Percentiles rank a stretch among this genome's conserved stretches.
phyloP scores from a whole-genome alignment of 257 asterid genomes.

The Nicotiana attenuata region DNA sequence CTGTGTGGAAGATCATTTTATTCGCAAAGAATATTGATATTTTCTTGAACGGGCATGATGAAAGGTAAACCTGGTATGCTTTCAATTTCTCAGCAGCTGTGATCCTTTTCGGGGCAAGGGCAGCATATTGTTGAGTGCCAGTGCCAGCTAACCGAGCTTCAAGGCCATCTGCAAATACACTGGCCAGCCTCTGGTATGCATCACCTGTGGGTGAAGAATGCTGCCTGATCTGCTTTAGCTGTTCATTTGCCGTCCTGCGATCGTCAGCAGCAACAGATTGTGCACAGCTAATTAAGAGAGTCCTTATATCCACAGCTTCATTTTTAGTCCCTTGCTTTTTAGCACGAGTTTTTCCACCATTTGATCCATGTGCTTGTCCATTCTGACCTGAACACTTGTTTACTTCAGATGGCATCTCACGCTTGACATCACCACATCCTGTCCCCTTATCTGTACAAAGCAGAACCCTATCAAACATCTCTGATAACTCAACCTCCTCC shows the following conservation, averaged over 20 bases:
- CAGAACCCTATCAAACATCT: constrained; percentile 74
- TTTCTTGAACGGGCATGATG: constrained; percentile 75
- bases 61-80: constrained; percentile 72
- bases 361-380: constrained; percentile 25
- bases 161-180: constrained; percentile 63
- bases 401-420: constrained; percentile 1
- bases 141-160: constrained; percentile 84
- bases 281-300: constrained; percentile 71
- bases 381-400: constrained; percentile 20
- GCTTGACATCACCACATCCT: constrained; percentile 15
- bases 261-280: constrained; percentile 78
- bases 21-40: constrained; percentile 54
- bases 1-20: constrained; percentile 41
- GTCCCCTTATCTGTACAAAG: constrained; percentile 46
- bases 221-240: constrained; percentile 58
- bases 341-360: constrained; percentile 35
- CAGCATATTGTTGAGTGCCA: constrained; percentile 62
- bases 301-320: constrained; percentile 69
- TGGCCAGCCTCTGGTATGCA: constrained; percentile 70
- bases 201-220: constrained; percentile 71
- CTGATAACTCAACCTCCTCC: constrained; percentile 64
- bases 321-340: constrained; percentile 37
- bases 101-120: constrained; percentile 47
- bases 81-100: constrained; percentile 73
- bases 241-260: constrained; percentile 63